A percentile compares a stretch with the other conserved stretches of the same genome.
Conservation (phyloP, 176 grass and related monocot species). For the Oryza officinalis region DNA sequence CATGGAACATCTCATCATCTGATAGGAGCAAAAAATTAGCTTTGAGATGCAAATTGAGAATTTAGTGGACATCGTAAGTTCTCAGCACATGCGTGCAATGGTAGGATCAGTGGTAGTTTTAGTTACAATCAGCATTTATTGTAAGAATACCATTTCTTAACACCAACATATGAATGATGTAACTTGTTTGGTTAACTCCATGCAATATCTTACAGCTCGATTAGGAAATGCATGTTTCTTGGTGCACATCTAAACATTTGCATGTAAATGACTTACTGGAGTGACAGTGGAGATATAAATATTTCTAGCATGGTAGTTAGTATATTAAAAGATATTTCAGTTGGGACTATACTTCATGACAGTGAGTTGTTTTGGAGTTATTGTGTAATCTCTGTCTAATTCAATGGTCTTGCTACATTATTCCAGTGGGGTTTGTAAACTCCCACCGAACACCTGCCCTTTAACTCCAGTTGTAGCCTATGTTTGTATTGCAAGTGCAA, state of each 20-base stretch:
- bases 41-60: conserved; percentile 12
- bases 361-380: neutral
- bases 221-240: neutral
- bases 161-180: neutral
- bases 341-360: neutral
- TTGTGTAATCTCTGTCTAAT: neutral
- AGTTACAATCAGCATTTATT: conserved; percentile 10
- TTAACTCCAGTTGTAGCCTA: neutral
- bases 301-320: neutral
- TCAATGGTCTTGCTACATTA: neutral
- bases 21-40: neutral
- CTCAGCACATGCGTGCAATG: conserved; percentile 5
- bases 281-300: neutral
- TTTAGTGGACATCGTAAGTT: conserved; percentile 13
- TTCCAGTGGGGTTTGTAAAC: neutral
- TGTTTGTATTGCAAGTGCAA: conserved; percentile 18
- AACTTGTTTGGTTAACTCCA: neutral
- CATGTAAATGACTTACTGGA: neutral
- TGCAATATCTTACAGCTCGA: neutral
- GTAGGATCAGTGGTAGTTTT: conserved; percentile 9
- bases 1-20: conserved; percentile 4
- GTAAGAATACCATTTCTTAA: neutral
- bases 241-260: conserved; percentile 17
- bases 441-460: neutral
- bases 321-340: neutral